Evolutionary conservation across 306 rosid genomes (phyloP), one percentile per base, ranked within the genome.

Genomic region (Begonia fuchsioides): DNA sequence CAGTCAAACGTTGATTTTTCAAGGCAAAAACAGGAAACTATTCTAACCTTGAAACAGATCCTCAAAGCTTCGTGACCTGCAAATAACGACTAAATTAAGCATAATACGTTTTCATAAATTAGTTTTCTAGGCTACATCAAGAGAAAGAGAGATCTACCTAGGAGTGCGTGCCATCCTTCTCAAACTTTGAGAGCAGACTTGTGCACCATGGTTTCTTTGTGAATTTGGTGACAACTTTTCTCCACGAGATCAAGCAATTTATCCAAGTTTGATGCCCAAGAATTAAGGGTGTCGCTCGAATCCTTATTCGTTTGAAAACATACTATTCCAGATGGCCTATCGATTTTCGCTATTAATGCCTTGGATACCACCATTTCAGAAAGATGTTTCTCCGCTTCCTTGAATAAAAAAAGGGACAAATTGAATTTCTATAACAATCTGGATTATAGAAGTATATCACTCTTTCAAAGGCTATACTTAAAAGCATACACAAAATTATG

Each of bases 281-380:
- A 77, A 66, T 85, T 90, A 17, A 90, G 92, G 49, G 77, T 62
- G 45, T 82, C 95, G 13, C 85, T 90, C 63, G 95, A 81, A 61
- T 90, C 98, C 79, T 79, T 82, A 1, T 75, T 77, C n/a, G 79
- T 68, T 63, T 85, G 98, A 75, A 85, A 90, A 61, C 77, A 74
- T 39, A 85, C 79, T 49, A 90, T 52, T 32, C 95, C 98, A 77
- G 55, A 32, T 11, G 98, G 98, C 66, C 98, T 72, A 60, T 90
- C 98, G 55, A 90, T 85, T 75, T 90, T 90, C 2, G 95, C 94
- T 20, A 85, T 72, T 49, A 90, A 52, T 2, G 95, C 95, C 78
- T 90, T 90, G 17, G 98, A 81, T 67, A 90, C 98, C 18, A 90
- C 98, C 98, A 90, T 90, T 11, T 85, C 98, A 10, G 98, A 90